Conservation (phyloP, 805 yeast genomes). For the Limtongia smithiae region DNA sequence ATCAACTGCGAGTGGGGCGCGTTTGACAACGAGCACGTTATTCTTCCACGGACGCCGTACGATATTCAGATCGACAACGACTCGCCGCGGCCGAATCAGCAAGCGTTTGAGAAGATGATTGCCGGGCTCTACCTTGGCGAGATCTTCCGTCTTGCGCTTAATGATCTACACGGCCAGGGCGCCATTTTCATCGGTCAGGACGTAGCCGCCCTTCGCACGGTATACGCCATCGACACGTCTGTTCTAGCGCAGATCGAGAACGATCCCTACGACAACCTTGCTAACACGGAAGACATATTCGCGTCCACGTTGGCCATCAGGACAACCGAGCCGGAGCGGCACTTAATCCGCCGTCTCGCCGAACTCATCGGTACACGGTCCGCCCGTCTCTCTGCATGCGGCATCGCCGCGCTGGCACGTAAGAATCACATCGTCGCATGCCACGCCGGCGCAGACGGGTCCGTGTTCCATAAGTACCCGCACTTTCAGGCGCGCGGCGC, state of each 20-base stretch:
- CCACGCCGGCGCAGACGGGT: conserved; percentile 96
- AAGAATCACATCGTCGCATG: conserved; percentile 68
- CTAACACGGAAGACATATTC: conserved; percentile 69
- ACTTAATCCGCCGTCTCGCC: conserved; percentile 74
- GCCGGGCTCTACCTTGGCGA: conserved; percentile 97
- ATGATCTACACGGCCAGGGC: conserved; percentile 66
- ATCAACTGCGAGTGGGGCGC: conserved; percentile 99
- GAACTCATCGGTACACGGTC: conserved; percentile 89
- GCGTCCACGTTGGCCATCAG: conserved; percentile 53
- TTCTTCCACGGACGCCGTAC: conserved; percentile 85
- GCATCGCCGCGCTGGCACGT: conserved; percentile 88
- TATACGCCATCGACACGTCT: conserved; percentile 83
- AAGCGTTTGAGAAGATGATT: conserved; percentile 93
- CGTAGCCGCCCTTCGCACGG: conserved; percentile 53
- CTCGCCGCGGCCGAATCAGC: conserved; percentile 96
- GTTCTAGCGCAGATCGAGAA: conserved; percentile 83
- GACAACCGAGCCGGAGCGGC: conserved; percentile 75
- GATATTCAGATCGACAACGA: conserved; percentile 76
- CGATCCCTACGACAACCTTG: conserved; percentile 80
- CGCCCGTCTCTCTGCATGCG: conserved; percentile 88
- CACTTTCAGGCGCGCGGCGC: conserved; percentile 87
- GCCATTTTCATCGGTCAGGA: conserved; percentile 69
- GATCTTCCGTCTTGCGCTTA: conserved; percentile 70
- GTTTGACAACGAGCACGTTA: conserved; percentile 81
- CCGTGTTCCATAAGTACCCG: conserved; percentile 92